phyloP scores from a whole-genome alignment of 2,329 filamentous ascomycete genomes.

The Chaetomiaceae sp. region DNA sequence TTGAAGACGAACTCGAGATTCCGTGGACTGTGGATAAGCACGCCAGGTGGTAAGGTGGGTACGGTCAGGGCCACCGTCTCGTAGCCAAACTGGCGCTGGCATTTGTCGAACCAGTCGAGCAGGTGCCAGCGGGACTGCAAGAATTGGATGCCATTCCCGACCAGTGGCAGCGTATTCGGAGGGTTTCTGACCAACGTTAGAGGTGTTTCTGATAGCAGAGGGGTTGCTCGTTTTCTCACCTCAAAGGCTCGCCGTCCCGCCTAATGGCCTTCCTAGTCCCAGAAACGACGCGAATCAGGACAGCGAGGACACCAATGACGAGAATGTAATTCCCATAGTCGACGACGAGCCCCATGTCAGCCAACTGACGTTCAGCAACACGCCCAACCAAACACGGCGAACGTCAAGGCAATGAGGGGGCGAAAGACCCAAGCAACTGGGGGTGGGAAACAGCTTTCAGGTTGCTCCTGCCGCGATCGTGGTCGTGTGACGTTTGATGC shows the following conservation, averaged over 20 bases:
- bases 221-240: constrained; percentile 20
- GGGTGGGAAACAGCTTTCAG: neutral
- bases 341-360: constrained; percentile 19
- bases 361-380: neutral
- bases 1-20: constrained; percentile 59
- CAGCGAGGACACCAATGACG: constrained; percentile 7
- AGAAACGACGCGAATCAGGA: constrained; percentile 13
- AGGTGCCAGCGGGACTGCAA: constrained; percentile 53
- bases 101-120: constrained; percentile 56
- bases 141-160: constrained; percentile 57
- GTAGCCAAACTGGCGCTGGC: constrained; percentile 49
- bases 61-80: constrained; percentile 59
- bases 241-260: constrained; percentile 30
- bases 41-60: constrained; percentile 55
- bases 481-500: constrained; percentile 5
- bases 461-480: neutral
- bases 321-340: constrained; percentile 14
- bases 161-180: constrained; percentile 46
- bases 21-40: constrained; percentile 55
- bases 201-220: neutral
- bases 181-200: constrained; percentile 34
- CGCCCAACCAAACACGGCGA: neutral
- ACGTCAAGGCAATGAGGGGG: neutral
- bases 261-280: constrained; percentile 15
- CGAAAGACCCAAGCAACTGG: no score